phyloP scores from a whole-genome alignment of 345 rosid species.

The Salix koriyanagi region DNA sequence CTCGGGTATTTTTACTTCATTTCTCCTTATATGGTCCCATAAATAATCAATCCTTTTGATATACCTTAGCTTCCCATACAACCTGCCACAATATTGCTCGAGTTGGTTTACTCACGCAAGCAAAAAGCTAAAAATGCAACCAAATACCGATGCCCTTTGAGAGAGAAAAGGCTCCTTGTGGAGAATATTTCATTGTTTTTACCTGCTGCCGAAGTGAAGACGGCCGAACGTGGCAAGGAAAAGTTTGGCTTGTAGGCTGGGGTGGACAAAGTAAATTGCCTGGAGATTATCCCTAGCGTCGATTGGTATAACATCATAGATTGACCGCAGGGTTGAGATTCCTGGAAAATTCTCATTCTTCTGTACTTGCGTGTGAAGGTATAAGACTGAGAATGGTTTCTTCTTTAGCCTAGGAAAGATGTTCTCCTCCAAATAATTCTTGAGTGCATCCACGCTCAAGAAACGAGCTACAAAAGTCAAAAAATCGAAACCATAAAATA shows the following conservation, averaged over 20 bases:
- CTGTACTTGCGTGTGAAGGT: constrained; percentile 48
- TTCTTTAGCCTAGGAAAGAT: constrained; percentile 34
- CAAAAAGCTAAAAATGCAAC: too few relatives aligned
- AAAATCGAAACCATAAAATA: neutral
- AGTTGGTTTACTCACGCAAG: too few relatives aligned
- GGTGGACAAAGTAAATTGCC: constrained; percentile 57
- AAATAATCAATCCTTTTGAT: constrained; percentile 50
- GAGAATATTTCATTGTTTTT: neutral
- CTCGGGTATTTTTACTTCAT: constrained; percentile 55
- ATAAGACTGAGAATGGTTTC: constrained; percentile 45
- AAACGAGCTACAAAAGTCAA: constrained; percentile 28
- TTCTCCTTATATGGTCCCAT: constrained; percentile 60
- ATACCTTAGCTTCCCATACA: constrained; percentile 50
- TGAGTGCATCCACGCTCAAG: constrained; percentile 36
- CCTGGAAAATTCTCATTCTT: constrained; percentile 52
- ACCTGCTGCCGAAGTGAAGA: constrained; percentile 50
- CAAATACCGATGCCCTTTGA: neutral
- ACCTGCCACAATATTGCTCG: constrained; percentile 21
- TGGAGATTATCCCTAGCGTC: constrained; percentile 33
- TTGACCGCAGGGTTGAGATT: constrained; percentile 42
- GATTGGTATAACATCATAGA: constrained; percentile 44
- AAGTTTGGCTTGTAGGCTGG: constrained; percentile 46
- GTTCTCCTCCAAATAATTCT: constrained; percentile 44
- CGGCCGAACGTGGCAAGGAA: constrained; percentile 67
- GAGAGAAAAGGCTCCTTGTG: neutral